Evolutionary conservation across 805 yeast genomes (phyloP).

Genomic region (Yarrowia deformans): DNA sequence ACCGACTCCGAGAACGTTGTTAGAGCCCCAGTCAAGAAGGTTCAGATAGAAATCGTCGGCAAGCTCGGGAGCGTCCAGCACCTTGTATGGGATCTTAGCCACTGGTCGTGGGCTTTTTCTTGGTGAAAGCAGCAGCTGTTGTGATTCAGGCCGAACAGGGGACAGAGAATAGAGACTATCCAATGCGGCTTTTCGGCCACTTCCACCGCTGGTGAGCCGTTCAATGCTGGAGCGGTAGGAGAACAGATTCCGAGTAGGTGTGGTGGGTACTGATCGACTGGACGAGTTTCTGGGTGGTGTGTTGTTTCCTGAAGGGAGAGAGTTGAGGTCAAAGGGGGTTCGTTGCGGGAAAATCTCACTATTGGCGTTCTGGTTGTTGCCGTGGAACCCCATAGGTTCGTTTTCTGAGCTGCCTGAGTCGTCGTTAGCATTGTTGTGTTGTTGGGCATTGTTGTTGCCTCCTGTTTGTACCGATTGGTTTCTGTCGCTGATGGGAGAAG

Average conservation of each 20-base stretch:
- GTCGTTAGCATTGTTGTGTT: conserved; percentile 11
- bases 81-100: conserved; percentile 87
- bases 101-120: conserved; percentile 79
- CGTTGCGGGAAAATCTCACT: conserved; percentile 23
- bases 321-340: conserved; percentile 29
- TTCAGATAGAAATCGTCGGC: conserved; percentile 94
- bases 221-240: conserved; percentile 43
- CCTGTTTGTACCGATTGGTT: conserved; percentile 19
- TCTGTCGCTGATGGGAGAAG: conserved; percentile 20
- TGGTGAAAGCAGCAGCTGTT: conserved; percentile 78
- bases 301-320: conserved; percentile 31
- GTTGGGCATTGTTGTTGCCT: neutral
- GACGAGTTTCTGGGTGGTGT: conserved; percentile 41
- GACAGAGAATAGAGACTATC: conserved; percentile 72
- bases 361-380: conserved; percentile 2
- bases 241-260: conserved; percentile 60
- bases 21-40: conserved; percentile 94
- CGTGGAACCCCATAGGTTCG: conserved; percentile 10
- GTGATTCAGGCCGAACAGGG: conserved; percentile 90
- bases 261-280: conserved; percentile 44
- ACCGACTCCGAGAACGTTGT: conserved; percentile 88
- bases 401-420: conserved; percentile 20
- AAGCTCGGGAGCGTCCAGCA: conserved; percentile 93
- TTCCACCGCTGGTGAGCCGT: conserved; percentile 21
- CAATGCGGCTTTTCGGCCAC: conserved; percentile 22